A percentile compares a stretch with the other conserved stretches of the same genome.
phyloP scores from a whole-genome alignment of 192 early-diverging fungal species.

The Rhizophagus clarus region DNA sequence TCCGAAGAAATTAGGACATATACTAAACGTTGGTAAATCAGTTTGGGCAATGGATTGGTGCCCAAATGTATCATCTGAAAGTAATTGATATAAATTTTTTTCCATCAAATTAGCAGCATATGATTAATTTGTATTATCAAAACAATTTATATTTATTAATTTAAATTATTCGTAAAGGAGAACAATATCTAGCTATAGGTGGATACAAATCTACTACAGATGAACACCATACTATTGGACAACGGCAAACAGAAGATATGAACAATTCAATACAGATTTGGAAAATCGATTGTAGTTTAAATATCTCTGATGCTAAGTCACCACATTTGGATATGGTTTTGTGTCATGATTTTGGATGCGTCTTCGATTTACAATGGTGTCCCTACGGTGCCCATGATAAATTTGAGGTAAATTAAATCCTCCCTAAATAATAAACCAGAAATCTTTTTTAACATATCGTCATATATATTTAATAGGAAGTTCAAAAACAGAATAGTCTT shows the following conservation, averaged over 20 bases:
- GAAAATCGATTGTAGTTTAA: constrained; percentile 32
- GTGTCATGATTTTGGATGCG: constrained; percentile 42
- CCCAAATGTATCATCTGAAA: constrained; percentile 30
- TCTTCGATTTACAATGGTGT: constrained; percentile 45
- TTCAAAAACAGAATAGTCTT: background rate
- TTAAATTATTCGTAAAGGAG: background rate
- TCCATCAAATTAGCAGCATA: background rate
- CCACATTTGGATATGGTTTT: constrained; percentile 45
- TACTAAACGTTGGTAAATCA: constrained; percentile 41
- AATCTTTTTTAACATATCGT: background rate
- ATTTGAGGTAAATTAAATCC: background rate
- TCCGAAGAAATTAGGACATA: constrained; percentile 22
- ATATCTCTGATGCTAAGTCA: background rate
- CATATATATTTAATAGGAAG: background rate
- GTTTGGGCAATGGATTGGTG: constrained; percentile 45
- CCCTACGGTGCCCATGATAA: constrained; percentile 46
- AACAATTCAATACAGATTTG: constrained; percentile 47
- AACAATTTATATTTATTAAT: too few relatives aligned
- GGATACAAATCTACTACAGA: constrained; percentile 36
- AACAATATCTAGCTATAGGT: constrained; percentile 43
- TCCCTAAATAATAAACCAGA: background rate
- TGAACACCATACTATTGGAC: constrained; percentile 32
- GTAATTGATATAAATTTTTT: background rate
- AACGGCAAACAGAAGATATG: constrained; percentile 15
- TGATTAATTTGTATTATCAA: too few relatives aligned